Evolutionary conservation across 352 stramenopile genomes (phyloP).

Genomic region (Globisporangium spiculum): DNA sequence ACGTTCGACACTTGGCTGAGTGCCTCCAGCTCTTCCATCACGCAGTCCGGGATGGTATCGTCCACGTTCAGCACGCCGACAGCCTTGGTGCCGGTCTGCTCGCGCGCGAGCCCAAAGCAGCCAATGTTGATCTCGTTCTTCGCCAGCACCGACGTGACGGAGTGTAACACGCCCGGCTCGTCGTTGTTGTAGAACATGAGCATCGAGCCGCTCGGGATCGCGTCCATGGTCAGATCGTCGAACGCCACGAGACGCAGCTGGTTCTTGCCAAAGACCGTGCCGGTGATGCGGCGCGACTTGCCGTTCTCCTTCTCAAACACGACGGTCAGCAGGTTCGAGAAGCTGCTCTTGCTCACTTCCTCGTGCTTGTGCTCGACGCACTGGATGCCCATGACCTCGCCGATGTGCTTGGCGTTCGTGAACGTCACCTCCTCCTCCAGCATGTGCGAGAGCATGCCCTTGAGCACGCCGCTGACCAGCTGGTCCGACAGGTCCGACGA

Average conservation of each 20-base stretch:
- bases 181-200: conserved; percentile 95
- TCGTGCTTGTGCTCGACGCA: conserved; percentile 90
- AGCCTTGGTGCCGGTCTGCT: conserved; percentile 58
- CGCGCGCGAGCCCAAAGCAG: conserved; percentile 86
- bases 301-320: conserved; percentile 89
- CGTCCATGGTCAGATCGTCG: conserved; percentile 85
- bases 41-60: conserved; percentile 77
- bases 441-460: conserved; percentile 89
- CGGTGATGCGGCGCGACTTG: conserved; percentile 57
- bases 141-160: conserved; percentile 93
- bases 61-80: conserved; percentile 90
- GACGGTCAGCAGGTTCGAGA: conserved; percentile 90
- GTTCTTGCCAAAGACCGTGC: conserved; percentile 87
- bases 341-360: conserved; percentile 65
- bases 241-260: conserved; percentile 88
- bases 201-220: conserved; percentile 86
- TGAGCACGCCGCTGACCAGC: conserved; percentile 88
- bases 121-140: conserved; percentile 94
- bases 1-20: conserved; percentile 81
- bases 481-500: conserved; percentile 79
- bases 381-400: conserved; percentile 87
- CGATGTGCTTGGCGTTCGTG: conserved; percentile 81
- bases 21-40: conserved; percentile 81
- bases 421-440: conserved; percentile 91
- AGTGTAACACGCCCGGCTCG: conserved; percentile 90